Evolutionary conservation across 1,139 yeast genomes (phyloP).

Genomic region (Hemisphaericaspora xylanilytica): DNA sequence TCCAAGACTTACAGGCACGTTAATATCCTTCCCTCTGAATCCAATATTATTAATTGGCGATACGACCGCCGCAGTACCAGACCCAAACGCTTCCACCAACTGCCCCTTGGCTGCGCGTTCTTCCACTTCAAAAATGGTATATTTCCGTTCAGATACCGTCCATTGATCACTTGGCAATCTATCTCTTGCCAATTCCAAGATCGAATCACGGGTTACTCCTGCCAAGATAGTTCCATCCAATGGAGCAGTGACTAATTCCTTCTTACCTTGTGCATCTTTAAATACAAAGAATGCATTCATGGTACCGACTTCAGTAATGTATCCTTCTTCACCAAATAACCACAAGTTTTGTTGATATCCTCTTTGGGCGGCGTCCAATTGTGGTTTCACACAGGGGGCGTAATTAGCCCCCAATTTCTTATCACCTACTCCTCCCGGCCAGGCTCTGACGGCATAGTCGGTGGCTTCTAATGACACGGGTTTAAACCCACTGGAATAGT

Average conservation of each 20-base stretch:
- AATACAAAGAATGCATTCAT: conserved; percentile 93
- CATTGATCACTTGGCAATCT: conserved; percentile 72
- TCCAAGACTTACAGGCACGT: conserved; percentile 76
- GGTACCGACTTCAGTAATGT: conserved; percentile 94
- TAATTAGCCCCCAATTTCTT: conserved; percentile 96
- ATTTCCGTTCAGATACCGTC: conserved; percentile 78
- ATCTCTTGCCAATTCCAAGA: conserved; percentile 71
- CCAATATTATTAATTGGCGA: conserved; percentile 89
- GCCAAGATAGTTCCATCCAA: conserved; percentile 94
- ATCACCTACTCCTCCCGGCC: conserved; percentile 99
- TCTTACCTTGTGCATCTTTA: conserved; percentile 62
- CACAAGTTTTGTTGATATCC: conserved; percentile 96
- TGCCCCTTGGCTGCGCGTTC: conserved; percentile 76
- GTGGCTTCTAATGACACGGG: conserved; percentile 93
- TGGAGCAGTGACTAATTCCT: conserved; percentile 94
- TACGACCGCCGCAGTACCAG: conserved; percentile 97
- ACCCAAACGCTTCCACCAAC: conserved; percentile 91
- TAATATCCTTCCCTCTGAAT: conserved; percentile 67
- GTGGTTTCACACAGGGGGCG: conserved; percentile 92
- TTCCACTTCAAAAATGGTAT: conserved; percentile 74
- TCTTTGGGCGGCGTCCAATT: conserved; percentile 76
- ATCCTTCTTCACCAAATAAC: conserved; percentile 89
- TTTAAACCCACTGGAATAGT: conserved; percentile 86
- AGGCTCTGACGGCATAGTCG: conserved; percentile 94
- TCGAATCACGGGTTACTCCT: conserved; percentile 94